Base-by-base conservation (phyloP, 2,329 filamentous ascomycete genomes). In the Claviceps purpurea region DNA sequence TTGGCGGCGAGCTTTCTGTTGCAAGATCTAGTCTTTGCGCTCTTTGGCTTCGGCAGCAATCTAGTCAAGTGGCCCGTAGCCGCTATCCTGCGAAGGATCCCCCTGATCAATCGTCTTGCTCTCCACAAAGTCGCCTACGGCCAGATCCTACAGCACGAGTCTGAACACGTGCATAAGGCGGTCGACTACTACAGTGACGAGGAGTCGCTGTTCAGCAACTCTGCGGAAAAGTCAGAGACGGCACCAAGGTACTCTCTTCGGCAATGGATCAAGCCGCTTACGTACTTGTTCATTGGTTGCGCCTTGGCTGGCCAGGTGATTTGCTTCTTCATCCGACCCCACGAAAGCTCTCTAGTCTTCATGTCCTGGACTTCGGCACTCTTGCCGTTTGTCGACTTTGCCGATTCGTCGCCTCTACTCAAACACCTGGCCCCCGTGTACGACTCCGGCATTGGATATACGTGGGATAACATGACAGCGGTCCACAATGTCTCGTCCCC, bases 361-460 rank as follows among this genome's bases (percentile, higher is more conserved):
- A 58, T 69, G 50, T 69, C 66, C 0, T 69, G 66, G 63, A 68
- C 66, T 0, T 53, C 62, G 2, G 58, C 58, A 1, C 45, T 68
- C 2, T 52, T 67, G 5, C 66, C 66, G 0, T 63, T 68, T 37
- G 59, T 68, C 20, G 66, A 69, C 48, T 61, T 67, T 47, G 53
- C 56, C 4, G 50, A 60, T 6, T 61, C 64, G 0, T 60, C 61
- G 1, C 62, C 63, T 0, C 59, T 52, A 7, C 56, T 69, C 0
- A 51, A 56, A 6, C 56, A 54, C 26, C 51, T 68, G 4, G 47
- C 57, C 1, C 57, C 61, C 2, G 51, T 59, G 4, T 59, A 58
- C 5, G 50, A 53, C 2, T 51, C 55, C 1, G 57, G 61, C 2
- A 61, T 63, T 22, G 55, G 58, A 8, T 49, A 50, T n/a, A 43